Base-by-base conservation (phyloP, 805 yeast genomes). In the Clavispora fructus region DNA sequence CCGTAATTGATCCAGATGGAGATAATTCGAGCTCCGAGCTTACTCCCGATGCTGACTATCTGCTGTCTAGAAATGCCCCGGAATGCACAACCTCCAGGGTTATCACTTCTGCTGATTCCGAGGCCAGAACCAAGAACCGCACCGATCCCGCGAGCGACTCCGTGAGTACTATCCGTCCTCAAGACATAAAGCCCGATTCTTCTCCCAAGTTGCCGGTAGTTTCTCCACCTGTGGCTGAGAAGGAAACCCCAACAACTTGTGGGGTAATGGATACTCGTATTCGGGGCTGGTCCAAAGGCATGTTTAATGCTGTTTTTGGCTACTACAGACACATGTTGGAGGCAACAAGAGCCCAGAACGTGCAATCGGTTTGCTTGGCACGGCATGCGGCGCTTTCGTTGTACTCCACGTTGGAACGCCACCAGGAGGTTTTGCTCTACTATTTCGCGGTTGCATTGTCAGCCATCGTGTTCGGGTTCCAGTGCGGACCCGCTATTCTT, bases 371-470 rank as follows among this genome's bases (percentile, higher is more conserved):
- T 5, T 5, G 25, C 13, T 30, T 37, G 27, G 10, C 11, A 7
- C 30, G 19, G 26, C 40, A 29, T 13, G 25, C 38, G 7, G 29
- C 26, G 30, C 14, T 16, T 27, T 33, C 43, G 8, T 27, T 40
- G n/a, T 11, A 43, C 35, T 35, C 23, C 25, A 11, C 28, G 4
- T 45, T 50, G 46, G 45, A 47, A 23, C 19, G 44, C 14, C 40
- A 39, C 25, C 25, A 31, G 25, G 49, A 45, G 23, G n/a, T 40
- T 6, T 37, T 50, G 40, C 41, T 48, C 28, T 48, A 48, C 39
- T 43, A 45, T 19, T 17, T 29, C 3, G 30, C 19, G 13, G 14
- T n/a, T 33, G 43, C 39, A 17, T 27, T 44, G 29, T 27, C 39
- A 11, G 40, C 43, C 6, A 35, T 39, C 6, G 32, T 39, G n/a